Conservation (phyloP, 345 rosid species). For the Acer campestre region DNA sequence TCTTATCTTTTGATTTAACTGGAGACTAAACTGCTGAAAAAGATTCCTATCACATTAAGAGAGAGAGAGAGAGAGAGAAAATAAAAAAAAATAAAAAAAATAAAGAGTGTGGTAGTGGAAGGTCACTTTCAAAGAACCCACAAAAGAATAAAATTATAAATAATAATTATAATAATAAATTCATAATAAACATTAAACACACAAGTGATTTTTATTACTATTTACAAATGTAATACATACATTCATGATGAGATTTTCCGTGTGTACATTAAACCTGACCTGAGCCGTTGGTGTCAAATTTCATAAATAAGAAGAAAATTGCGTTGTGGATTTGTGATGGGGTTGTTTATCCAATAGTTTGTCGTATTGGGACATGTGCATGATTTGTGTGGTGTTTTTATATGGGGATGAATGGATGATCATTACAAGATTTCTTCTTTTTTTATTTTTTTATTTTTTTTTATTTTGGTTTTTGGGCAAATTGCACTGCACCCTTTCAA, state of each 20-base stretch:
- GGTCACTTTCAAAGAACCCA: slow-evolving; percentile 25
- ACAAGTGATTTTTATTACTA: not conserved
- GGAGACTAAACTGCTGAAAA: slow-evolving; percentile 19
- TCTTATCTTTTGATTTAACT: slow-evolving; percentile 33
- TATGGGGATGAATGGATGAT: not conserved
- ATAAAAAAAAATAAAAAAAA: not conserved
- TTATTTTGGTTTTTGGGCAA: too few relatives aligned
- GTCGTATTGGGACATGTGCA: not conserved
- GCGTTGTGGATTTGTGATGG: too few relatives aligned
- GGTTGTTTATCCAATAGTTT: not conserved
- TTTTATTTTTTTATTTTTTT: not conserved
- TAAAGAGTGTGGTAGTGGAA: not conserved
- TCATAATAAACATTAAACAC: not conserved
- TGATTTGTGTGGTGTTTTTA: not conserved
- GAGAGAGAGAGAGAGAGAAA: not conserved
- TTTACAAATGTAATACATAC: not conserved
- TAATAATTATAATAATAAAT: not conserved
- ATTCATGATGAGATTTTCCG: not conserved
- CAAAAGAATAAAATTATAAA: not conserved
- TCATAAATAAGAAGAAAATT: too few relatives aligned
- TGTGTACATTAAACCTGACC: too few relatives aligned
- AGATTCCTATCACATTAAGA: slow-evolving; percentile 33
- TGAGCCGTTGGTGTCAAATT: too few relatives aligned
- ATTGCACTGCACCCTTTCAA: too few relatives aligned
- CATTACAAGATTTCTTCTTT: not conserved